Conservation (phyloP, 2,329 filamentous ascomycete genomes). For the Colletotrichum incanum region DNA sequence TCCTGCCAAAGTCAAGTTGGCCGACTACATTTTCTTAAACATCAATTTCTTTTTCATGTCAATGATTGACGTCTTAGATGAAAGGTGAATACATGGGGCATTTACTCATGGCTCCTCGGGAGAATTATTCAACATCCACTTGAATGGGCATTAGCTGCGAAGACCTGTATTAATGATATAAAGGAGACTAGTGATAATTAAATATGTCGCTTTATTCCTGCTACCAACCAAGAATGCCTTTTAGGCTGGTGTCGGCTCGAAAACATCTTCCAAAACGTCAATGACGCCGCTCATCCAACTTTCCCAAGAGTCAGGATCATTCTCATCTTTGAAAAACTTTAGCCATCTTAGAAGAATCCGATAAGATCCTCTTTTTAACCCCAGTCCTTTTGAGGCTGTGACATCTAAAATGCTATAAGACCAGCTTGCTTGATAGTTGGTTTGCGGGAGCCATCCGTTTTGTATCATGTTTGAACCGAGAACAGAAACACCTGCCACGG, state of each 20-base stretch:
- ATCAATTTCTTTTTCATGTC: too few relatives aligned
- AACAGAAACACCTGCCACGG: conserved; percentile 4
- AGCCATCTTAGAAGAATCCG: conserved; percentile 46
- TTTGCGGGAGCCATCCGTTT: conserved; percentile 25
- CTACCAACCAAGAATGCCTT: neutral
- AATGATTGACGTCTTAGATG: too few relatives aligned
- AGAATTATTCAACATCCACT: too few relatives aligned
- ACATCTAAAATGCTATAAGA: conserved; percentile 29
- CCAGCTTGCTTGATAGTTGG: conserved; percentile 22
- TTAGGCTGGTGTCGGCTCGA: conserved; percentile 5
- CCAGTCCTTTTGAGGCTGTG: neutral
- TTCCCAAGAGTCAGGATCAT: conserved; percentile 35
- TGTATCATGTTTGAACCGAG: conserved; percentile 12
- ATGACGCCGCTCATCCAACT: conserved; percentile 37
- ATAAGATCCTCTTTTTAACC: conserved; percentile 43
- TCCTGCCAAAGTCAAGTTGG: too few relatives aligned
- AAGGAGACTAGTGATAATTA: too few relatives aligned
- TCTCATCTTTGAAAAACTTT: conserved; percentile 26
- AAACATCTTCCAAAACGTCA: conserved; percentile 28
- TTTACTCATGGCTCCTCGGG: too few relatives aligned
- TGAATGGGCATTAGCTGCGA: neutral
- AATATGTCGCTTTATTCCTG: too few relatives aligned
- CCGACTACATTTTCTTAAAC: too few relatives aligned
- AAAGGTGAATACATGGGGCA: too few relatives aligned
- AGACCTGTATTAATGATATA: too few relatives aligned